Percentiles rank a stretch among this genome's conserved stretches.
Evolutionary conservation across 345 rosid species (phyloP).

Genomic region (Rhizophora apiculata): DNA sequence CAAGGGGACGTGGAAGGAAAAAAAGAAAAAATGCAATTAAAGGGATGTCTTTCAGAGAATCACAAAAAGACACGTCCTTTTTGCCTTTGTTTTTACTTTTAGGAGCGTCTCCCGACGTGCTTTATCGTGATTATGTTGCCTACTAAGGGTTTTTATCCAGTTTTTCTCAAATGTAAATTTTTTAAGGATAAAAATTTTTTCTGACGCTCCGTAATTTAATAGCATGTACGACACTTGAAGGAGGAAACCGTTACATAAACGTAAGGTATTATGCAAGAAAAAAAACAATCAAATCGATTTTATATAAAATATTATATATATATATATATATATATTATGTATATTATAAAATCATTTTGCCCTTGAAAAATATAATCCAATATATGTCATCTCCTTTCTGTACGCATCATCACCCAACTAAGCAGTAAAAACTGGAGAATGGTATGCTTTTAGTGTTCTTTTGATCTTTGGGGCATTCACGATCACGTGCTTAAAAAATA

Average conservation of each 20-base stretch:
- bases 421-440: conserved; percentile 20
- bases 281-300: too few species aligned
- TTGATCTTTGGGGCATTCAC: conserved; percentile 13
- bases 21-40: neutral
- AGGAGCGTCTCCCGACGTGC: neutral
- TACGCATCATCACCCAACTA: neutral
- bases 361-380: too few species aligned
- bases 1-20: neutral
- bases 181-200: too few species aligned
- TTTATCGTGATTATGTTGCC: too few species aligned
- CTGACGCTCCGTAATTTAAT: too few species aligned
- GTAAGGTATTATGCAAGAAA: too few species aligned
- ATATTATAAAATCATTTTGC: too few species aligned
- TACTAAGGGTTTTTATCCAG: too few species aligned
- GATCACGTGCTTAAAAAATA: conserved; percentile 21
- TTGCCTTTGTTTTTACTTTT: conserved; percentile 28
- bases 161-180: conserved; percentile 6
- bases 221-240: too few species aligned
- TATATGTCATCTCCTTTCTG: neutral
- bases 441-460: conserved; percentile 40
- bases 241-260: too few species aligned
- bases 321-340: too few species aligned
- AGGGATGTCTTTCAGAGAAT: conserved; percentile 24
- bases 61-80: conserved; percentile 34
- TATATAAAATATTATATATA: too few species aligned